phyloP scores from a whole-genome alignment of 176 grass and related monocot genomes.

The Saccharum officinarum region DNA sequence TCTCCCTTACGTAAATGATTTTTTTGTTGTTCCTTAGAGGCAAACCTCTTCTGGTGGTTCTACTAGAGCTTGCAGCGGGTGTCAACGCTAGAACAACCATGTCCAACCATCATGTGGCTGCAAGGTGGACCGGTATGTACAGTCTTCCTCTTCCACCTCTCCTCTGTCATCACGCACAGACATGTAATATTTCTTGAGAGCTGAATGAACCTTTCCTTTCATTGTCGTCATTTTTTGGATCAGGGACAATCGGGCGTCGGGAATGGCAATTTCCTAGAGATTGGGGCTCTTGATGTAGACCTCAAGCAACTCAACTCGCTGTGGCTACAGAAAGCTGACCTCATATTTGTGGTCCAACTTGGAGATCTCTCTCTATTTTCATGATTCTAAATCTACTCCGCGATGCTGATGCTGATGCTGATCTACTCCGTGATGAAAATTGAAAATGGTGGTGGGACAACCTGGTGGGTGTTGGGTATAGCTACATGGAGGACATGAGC shows the following conservation, averaged over 20 bases:
- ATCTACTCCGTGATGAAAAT: too few relatives aligned
- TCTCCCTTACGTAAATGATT: too few relatives aligned
- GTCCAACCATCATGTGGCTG: slow-evolving; percentile 33
- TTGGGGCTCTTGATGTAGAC: slow-evolving; percentile 58
- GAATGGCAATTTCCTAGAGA: slow-evolving; percentile 70
- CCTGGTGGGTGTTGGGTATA: slow-evolving; percentile 80
- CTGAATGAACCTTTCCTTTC: neutral
- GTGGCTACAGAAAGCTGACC: slow-evolving; percentile 75
- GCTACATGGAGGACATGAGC: slow-evolving; percentile 68
- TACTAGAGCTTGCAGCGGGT: neutral
- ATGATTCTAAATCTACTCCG: too few relatives aligned
- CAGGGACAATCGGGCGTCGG: slow-evolving; percentile 59
- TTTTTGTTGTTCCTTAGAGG: neutral
- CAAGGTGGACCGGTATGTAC: slow-evolving; percentile 73
- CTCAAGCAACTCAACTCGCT: slow-evolving; percentile 65
- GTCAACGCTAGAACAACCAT: neutral
- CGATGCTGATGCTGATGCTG: too few relatives aligned
- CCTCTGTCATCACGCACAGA: too few relatives aligned
- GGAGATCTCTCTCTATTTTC: too few relatives aligned
- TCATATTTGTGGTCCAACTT: slow-evolving; percentile 70
- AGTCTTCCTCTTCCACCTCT: too few relatives aligned
- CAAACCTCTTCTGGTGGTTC: neutral
- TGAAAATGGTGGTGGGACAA: slow-evolving; percentile 53
- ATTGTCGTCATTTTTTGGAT: neutral
- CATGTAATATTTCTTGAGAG: neutral